Percentiles rank a stretch among this genome's conserved stretches.
Evolutionary conservation across 2,329 filamentous ascomycete genomes (phyloP).

Genomic region (Xenoacremonium recifei): DNA sequence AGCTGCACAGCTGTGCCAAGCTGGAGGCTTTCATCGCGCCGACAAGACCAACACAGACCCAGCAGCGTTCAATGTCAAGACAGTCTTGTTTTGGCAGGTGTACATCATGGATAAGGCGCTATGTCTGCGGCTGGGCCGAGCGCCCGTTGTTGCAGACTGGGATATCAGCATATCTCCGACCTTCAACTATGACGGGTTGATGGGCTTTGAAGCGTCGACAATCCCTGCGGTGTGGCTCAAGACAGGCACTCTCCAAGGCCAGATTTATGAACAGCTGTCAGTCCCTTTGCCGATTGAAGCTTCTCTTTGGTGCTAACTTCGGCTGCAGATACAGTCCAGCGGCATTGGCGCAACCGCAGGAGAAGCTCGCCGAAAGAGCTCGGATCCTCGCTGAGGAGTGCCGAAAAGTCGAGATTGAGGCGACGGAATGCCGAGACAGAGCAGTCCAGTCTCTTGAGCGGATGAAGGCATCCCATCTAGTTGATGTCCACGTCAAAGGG

Average conservation of each 20-base stretch:
- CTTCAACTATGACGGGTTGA: constrained; percentile 42
- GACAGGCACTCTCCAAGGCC: constrained; percentile 55
- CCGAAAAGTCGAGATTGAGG: constrained; percentile 34
- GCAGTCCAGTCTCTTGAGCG: constrained; percentile 36
- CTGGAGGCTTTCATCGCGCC: constrained; percentile 58
- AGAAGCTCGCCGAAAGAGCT: constrained; percentile 40
- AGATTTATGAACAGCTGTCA: constrained; percentile 53
- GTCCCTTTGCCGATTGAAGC: too few relatives aligned
- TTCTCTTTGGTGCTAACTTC: too few relatives aligned
- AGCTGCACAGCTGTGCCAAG: constrained; percentile 60
- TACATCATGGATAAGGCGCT: constrained; percentile 60
- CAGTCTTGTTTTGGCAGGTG: constrained; percentile 47
- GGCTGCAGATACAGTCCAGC: constrained; percentile 48
- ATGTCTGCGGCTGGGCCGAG: constrained; percentile 57
- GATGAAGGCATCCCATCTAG: constrained; percentile 37
- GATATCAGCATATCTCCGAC: constrained; percentile 52
- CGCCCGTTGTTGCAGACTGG: constrained; percentile 57
- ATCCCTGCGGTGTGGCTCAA: constrained; percentile 55
- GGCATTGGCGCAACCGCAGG: constrained; percentile 39
- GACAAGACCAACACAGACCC: constrained; percentile 33
- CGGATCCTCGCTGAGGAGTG: constrained; percentile 37
- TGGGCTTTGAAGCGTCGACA: constrained; percentile 26
- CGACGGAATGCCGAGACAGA: constrained; percentile 33
- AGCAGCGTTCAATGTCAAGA: constrained; percentile 33
- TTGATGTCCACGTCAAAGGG: constrained; percentile 43